Evolutionary conservation across 345 rosid species (phyloP).

Genomic region (Lumnitzera racemosa): DNA sequence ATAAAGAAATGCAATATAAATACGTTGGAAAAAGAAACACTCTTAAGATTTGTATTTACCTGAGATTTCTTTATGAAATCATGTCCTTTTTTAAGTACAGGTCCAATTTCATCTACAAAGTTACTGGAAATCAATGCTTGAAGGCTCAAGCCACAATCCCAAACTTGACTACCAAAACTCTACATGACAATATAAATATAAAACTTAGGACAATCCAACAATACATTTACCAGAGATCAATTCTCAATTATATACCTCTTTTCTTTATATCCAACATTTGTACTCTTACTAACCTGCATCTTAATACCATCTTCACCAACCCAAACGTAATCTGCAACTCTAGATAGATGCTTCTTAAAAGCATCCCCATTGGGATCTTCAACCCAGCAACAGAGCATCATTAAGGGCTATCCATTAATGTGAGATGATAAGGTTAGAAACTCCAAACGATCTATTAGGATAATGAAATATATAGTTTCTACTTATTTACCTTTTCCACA

Average conservation of each 20-base stretch:
- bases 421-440: background rate
- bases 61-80: slow-evolving; percentile 73
- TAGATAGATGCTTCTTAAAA: slow-evolving; percentile 68
- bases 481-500: slow-evolving; percentile 42
- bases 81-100: slow-evolving; percentile 57
- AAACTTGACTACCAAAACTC: slow-evolving; percentile 77
- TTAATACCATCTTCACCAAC: slow-evolving; percentile 96
- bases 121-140: slow-evolving; percentile 68
- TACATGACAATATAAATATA: slow-evolving; percentile 7
- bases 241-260: background rate
- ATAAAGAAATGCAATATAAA: background rate
- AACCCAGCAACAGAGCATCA: slow-evolving; percentile 78
- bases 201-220: background rate
- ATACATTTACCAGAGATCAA: background rate
- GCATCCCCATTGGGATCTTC: slow-evolving; percentile 51
- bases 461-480: background rate
- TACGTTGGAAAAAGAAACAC: background rate
- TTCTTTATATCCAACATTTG: too few relatives aligned
- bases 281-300: slow-evolving; percentile 39
- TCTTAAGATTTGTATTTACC: slow-evolving; percentile 23
- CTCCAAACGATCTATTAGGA: background rate
- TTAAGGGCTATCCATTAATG: slow-evolving; percentile 24
- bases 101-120: slow-evolving; percentile 42
- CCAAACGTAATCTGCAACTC: slow-evolving; percentile 78
- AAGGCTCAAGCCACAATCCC: slow-evolving; percentile 70